A percentile compares a stretch with the other conserved stretches of the same genome.
Evolutionary conservation across 2,329 filamentous ascomycete species (phyloP).

Genomic region (Aspergillus alliaceus): DNA sequence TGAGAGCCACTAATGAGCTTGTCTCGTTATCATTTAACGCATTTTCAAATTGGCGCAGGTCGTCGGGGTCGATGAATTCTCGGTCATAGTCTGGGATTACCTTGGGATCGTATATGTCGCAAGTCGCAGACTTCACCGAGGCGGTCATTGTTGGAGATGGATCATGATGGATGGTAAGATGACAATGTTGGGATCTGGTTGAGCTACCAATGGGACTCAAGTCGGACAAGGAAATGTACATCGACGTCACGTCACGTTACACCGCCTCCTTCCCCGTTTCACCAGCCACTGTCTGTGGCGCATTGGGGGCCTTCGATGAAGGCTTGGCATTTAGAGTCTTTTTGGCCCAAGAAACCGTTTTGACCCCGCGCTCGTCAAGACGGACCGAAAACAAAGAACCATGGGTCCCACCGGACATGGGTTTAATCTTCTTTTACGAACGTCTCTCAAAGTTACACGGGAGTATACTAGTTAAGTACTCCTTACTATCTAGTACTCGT

Average conservation of each 20-base stretch:
- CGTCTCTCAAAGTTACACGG: not conserved
- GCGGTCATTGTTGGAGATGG: conserved; percentile 28
- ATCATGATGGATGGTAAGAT: conserved; percentile 21
- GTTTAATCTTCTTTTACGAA: conserved; percentile 8
- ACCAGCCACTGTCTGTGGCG: not conserved
- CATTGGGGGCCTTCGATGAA: not conserved
- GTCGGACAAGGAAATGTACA: conserved; percentile 3
- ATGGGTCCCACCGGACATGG: conserved; percentile 11
- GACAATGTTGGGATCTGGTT: not conserved
- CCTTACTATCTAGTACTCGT: no score
- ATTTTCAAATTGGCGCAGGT: conserved; percentile 75
- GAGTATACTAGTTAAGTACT: no score
- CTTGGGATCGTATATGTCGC: conserved; percentile 65
- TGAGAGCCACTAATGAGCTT: conserved; percentile 78
- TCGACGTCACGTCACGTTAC: conserved; percentile 9
- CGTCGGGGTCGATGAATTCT: conserved; percentile 72
- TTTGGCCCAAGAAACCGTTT: not conserved
- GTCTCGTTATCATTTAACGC: conserved; percentile 81
- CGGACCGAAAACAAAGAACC: conserved; percentile 12
- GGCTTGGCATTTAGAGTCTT: not conserved
- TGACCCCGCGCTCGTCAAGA: conserved; percentile 1
- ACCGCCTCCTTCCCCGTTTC: conserved; percentile 6
- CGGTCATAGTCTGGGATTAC: conserved; percentile 75
- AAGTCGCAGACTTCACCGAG: conserved; percentile 24
- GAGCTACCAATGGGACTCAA: not conserved